Base-by-base conservation (phyloP, 2,329 filamentous ascomycete genomes). In the Lasiodiplodia gonubiensis region DNA sequence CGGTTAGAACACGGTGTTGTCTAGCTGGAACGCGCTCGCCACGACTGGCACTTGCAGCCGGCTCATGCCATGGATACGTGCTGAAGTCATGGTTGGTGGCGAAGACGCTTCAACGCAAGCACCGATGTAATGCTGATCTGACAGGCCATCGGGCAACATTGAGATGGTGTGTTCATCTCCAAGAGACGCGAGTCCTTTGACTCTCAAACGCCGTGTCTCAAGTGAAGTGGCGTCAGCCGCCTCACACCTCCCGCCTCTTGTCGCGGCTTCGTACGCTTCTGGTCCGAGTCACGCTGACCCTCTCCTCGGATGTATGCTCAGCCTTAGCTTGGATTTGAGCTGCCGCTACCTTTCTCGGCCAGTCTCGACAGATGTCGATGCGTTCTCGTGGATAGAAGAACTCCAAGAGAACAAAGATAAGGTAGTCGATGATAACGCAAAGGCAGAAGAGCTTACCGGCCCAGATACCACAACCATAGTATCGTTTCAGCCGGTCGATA, bases 401-500 rank as follows among this genome's bases (percentile, higher is more conserved):
- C 78, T 99, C 95, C 64, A 97, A 84, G 59, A 97, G 88, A 57
- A 97, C 84, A 73, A 93, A 97, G 64, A 99, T 86, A 59, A 99
- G 81, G 74, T 97, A 99, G 79, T 99, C 95, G 63, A 99, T 90
- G 67, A 98, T 89, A 12, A 94, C 94, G 71, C 94, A 97, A 1
- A 99, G 83, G 74, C 95, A 97, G 75, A 99, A 99, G 10, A 99
- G 84, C 80, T 99, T 99, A 42, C 95, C 95, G 0, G 95, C 95
- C 95, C 95, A 99, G 60, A 98, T 94, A 39, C 95, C 95, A 76
- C 96, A 99, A 10, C 95, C 95, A 75, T 97, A 99, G 79, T 99
- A 99, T 68, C 95, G 85, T 81, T 99, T 99, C 23, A 99, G 81
- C 23, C 95, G 88, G 77, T 99, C 95, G 70, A 99, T 97, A 53